Base-by-base conservation (phyloP, 805 yeast genomes). In the Grigorovia yakushimaensis region DNA sequence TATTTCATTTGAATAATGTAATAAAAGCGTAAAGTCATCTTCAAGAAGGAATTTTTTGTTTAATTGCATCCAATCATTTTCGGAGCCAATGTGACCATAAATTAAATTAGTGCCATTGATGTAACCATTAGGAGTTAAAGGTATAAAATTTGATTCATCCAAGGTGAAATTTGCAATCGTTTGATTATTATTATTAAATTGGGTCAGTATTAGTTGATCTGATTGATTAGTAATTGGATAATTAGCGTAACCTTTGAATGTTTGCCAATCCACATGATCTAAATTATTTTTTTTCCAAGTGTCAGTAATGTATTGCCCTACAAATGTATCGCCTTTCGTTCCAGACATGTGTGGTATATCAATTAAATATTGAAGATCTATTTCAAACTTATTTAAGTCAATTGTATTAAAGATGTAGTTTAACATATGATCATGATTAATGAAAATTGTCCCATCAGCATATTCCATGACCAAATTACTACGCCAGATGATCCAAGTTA, bases 281-380 rank as follows among this genome's bases (percentile, higher is more conserved):
- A 88, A 49, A 1, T 84, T 83, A 49, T 77, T 75, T 43, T 77
- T 73, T 23, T 64, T 57, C 64, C 84, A 77, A 45, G 73, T 73
- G 11, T 74, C 72, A 51, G 77, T 72, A n/a, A 88, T 70, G 60
- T 82, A 87, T 48, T 74, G 68, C 1, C 86, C 81, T 30, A 87
- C 64, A 0, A 86, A 71, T 48, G 78, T 62, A 60, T 87, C 96
- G 21, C 95, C 97, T n/a, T 77, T 76, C 1, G 96, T 82, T 3
- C 97, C 97, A 0, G 96, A 79, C 47, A 80, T 62, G 60, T 87
- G 96, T 1, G 95, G 85, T 77, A 87, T 76, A 3, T 82, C 74
- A 13, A 88, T 78, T 35, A 88, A 59, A 56, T 84, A 85, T 54
- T 84, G 82, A 47, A 84, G 57, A 51, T 81, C 77, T 41, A 76